phyloP scores from a whole-genome alignment of 2,329 filamentous ascomycete genomes.

The Penicillium sp. region DNA sequence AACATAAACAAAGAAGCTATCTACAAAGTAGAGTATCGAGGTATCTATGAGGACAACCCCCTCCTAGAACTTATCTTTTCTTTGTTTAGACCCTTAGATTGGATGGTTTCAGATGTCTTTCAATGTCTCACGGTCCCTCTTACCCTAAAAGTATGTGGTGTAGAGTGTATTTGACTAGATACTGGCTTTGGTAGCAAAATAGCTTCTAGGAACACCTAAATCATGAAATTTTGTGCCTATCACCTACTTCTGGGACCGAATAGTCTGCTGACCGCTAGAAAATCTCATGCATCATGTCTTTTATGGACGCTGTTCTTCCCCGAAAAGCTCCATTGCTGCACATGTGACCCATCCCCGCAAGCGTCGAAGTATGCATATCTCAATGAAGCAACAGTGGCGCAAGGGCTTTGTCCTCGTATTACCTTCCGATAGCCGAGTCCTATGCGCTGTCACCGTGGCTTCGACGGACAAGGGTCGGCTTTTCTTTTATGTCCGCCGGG shows the following conservation, averaged over 20 bases:
- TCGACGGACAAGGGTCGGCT: neutral
- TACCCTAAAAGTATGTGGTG: neutral
- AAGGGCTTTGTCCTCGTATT: neutral
- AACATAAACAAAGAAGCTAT: neutral
- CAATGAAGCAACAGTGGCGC: neutral
- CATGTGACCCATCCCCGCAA: conserved; percentile 5
- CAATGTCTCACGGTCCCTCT: neutral
- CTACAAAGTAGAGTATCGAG: neutral
- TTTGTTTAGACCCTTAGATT: neutral
- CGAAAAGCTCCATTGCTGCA: neutral
- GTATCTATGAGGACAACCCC: neutral
- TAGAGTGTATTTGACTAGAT: too few relatives aligned
- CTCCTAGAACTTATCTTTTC: neutral
- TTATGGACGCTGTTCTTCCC: neutral
- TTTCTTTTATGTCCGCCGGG: neutral
- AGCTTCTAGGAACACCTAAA: neutral
- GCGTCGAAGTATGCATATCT: neutral
- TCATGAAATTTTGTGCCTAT: neutral
- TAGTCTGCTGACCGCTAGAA: too few relatives aligned
- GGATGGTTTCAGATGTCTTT: neutral
- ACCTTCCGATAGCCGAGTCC: neutral
- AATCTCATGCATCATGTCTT: neutral
- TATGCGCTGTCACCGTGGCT: neutral
- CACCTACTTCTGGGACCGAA: neutral
- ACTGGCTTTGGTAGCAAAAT: neutral